A percentile compares a stretch with the other conserved stretches of the same genome.
Conservation (phyloP, 345 rosid species). For the Erucastrum elatum region DNA sequence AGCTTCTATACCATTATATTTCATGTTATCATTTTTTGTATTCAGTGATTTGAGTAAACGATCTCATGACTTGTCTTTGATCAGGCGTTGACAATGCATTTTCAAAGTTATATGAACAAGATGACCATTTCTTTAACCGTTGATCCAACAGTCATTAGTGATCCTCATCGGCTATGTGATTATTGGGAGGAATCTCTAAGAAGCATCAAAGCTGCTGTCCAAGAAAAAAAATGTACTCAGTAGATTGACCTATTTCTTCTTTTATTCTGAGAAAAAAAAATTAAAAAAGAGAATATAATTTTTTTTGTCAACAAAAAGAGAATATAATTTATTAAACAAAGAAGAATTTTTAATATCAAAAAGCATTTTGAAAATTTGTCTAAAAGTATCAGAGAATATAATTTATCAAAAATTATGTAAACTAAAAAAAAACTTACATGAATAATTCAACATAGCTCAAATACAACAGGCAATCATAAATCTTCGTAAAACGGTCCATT, state of each 20-base stretch:
- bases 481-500: not conserved
- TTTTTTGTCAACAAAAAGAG: no score
- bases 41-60: not conserved
- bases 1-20: not conserved
- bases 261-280: not conserved
- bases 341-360: not conserved
- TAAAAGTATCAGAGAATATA: not conserved
- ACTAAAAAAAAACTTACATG: not conserved
- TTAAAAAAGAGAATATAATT: not conserved
- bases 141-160: slow-evolving; percentile 64
- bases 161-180: slow-evolving; percentile 61
- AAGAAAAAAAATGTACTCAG: not conserved
- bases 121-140: slow-evolving; percentile 64
- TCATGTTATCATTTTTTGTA: not conserved
- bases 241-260: not conserved
- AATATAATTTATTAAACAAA: no score
- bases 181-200: slow-evolving; percentile 59
- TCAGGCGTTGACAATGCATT: slow-evolving; percentile 80
- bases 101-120: slow-evolving; percentile 69
- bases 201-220: slow-evolving; percentile 43
- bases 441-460: not conserved
- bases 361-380: not conserved
- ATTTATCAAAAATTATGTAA: not conserved
- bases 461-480: not conserved
- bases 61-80: slow-evolving; percentile 6